Conservation (phyloP, 208 protist species). For the Acanthamoeba castellanii region DNA sequence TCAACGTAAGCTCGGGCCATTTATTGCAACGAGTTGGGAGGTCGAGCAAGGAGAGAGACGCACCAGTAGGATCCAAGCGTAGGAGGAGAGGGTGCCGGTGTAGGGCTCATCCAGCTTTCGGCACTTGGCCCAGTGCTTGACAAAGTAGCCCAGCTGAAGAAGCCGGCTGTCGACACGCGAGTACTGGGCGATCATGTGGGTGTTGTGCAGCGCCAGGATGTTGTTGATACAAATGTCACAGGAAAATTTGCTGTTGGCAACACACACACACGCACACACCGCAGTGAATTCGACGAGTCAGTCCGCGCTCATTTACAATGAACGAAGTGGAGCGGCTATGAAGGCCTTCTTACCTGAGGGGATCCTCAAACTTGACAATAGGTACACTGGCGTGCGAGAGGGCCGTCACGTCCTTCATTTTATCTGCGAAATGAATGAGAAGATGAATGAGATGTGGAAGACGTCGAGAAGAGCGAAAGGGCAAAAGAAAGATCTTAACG, state of each 20-base stretch:
- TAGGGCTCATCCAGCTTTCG: slow-evolving; percentile 84
- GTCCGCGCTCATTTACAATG: no score
- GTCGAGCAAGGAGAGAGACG: not conserved
- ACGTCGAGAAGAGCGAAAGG: not conserved
- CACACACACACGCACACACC: not conserved
- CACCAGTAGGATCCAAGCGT: slow-evolving; percentile 85
- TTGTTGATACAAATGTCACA: slow-evolving; percentile 89
- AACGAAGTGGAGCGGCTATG: no score
- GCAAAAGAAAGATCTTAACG: not conserved
- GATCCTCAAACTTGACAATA: slow-evolving; percentile 84
- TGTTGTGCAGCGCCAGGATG: slow-evolving; percentile 75
- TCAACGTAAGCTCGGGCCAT: not conserved
- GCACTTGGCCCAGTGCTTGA: slow-evolving; percentile 87
- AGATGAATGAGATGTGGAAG: not conserved
- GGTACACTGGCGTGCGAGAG: slow-evolving; percentile 83
- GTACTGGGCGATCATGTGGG: slow-evolving; percentile 65
- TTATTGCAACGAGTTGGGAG: not conserved
- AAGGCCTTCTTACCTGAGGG: slow-evolving; percentile 1
- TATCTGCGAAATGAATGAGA: slow-evolving; percentile 62
- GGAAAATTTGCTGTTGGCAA: slow-evolving; percentile 49
- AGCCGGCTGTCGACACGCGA: slow-evolving; percentile 73
- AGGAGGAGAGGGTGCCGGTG: slow-evolving; percentile 81
- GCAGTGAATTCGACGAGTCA: not conserved
- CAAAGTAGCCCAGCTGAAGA: slow-evolving; percentile 60
- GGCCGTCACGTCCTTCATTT: slow-evolving; percentile 77